Base-by-base conservation (phyloP, 345 rosid genomes). In the Bruguiera sexangula region DNA sequence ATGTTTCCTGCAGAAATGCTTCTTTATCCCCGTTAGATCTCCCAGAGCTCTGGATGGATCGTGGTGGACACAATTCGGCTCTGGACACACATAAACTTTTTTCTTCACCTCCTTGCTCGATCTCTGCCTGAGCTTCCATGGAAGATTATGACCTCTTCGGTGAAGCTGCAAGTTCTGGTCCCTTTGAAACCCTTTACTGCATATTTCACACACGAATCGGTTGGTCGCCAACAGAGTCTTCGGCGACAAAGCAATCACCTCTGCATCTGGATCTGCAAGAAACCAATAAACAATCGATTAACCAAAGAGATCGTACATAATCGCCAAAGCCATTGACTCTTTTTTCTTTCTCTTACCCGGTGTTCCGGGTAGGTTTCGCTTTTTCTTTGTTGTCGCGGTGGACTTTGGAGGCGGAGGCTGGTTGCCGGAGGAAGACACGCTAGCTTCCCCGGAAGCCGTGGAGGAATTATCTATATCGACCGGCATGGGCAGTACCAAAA, bases 81-180 rank as follows among this genome's bases (percentile, higher is more conserved):
- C 99, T 0, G 97, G 99, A 75, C 99, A 94, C 10, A 94, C 96
- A 13, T 94, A 94, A 7, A 94, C 97, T 59, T 86, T 85, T 85
- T 94, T 94, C 82, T 82, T 91, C 73, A 91, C 97, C 70, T 94
- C 97, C 72, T 89, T 91, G 51, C 86, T 82, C 55, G 96, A 81
- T 82, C 96, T 88, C 84, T 94, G 98, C 73, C 88, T 69, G 46
- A 94, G 83, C 72, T 91, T 94, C 98, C 98, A 94, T 0, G 97
- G 98, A 4, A 91, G 82, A 73, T 94, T 94, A 73, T 94, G 98
- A 6, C 98, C 98, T 30, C 97, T 79, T 61, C 96, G 80, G 72
- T 91, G 98, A n/a, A 94, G 95, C 79, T 92, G 98, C 67, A 95
- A 83, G 73, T 95, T 95, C 79, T 95, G 99, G 86, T 95, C 97